Base-by-base conservation (phyloP, 345 rosid species). In the Boechera retrofracta region DNA sequence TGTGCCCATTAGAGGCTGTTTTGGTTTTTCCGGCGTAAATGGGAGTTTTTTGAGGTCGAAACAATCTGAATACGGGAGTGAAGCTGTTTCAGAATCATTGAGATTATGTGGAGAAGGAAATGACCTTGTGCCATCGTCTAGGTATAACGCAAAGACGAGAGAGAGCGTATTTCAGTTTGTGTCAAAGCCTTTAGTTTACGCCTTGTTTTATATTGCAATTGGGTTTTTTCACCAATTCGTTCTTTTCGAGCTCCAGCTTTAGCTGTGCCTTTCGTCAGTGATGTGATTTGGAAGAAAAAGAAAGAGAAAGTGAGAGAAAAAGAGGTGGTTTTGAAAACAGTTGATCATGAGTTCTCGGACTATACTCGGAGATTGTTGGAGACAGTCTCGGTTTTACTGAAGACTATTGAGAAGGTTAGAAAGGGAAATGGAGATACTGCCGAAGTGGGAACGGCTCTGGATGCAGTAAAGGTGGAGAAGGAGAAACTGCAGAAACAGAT, bases 401-500 rank as follows among this genome's bases (percentile, higher is more conserved):
- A 78, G 77, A 68, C 80, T 54, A 58, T 88, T 67, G 91, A 88
- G 77, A 87, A 82, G 72, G 88, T 82, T 5, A 88, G 87, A 80
- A 85, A 69, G 69, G 91, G 87, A 58, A 78, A 83, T 67, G 94
- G 81, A 69, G 82, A 80, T 51, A 64, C 59, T 56, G 61, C 68
- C 58, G 81, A 75, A 18, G 85, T 88, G 73, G 77, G 48, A 49
- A 67, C 45, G 64, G 90, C 79, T 47, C 80, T 91, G 57, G 82
- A 82, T 77, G 87, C 60, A 4, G 90, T 94, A 28, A 91, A 84
- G 67, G 45, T 29, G 72, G 85, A 82, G 82, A 91, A 87, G 70
- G 85, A 86, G 72, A 83, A 86, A 69, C 84, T 91, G 58, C 86
- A 89, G 79, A 78, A 82, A 32, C 83, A 86, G 77, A 85, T 93